phyloP scores from a whole-genome alignment of 306 rosid species.

The Prunus salicina region DNA sequence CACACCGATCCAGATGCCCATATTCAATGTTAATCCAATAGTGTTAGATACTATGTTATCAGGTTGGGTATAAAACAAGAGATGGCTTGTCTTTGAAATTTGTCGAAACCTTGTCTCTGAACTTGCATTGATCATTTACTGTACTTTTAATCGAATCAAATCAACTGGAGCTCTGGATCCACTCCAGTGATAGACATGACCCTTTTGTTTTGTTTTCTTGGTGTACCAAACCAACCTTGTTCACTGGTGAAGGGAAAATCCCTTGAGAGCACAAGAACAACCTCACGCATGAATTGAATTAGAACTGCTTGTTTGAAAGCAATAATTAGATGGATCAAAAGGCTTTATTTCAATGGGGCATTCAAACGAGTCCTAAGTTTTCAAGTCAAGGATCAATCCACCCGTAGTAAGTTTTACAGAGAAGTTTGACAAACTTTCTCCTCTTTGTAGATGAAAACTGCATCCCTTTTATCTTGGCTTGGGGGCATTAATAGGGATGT shows the following conservation, averaged over 20 bases:
- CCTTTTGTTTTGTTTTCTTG: neutral
- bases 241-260: neutral
- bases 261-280: no score
- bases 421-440: no score
- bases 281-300: neutral
- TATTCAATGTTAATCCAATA: neutral
- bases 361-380: no score
- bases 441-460: no score
- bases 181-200: neutral
- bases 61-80: slow-evolving; percentile 3
- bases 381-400: no score
- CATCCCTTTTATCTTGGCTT: no score
- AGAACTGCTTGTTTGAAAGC: neutral
- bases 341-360: neutral
- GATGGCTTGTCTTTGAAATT: slow-evolving; percentile 1
- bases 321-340: neutral
- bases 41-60: neutral
- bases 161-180: neutral
- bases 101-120: neutral
- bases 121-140: no score
- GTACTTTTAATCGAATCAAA: neutral
- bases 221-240: neutral
- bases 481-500: no score
- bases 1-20: neutral
- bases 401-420: no score